Conservation (phyloP, 1,139 yeast genomes). For the Suhomyces bolitotheri region DNA sequence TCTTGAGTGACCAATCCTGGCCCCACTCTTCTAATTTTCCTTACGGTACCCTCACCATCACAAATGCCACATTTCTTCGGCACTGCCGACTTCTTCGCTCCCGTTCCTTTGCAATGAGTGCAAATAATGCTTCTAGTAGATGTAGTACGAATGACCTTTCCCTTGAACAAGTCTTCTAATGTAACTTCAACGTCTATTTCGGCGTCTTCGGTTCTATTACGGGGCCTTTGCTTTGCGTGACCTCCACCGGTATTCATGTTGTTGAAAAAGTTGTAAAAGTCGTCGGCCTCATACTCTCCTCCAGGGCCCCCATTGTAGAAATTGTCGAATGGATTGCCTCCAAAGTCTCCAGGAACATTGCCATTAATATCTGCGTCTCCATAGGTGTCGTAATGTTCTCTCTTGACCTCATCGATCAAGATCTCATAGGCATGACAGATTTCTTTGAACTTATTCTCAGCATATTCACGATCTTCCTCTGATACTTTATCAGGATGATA, state of each 20-base stretch:
- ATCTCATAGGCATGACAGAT: slow-evolving; percentile 78
- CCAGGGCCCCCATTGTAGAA: slow-evolving; percentile 32
- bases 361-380: slow-evolving; percentile 43
- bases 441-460: slow-evolving; percentile 74
- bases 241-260: slow-evolving; percentile 38
- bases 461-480: slow-evolving; percentile 62
- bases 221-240: slow-evolving; percentile 14
- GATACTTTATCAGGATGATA: slow-evolving; percentile 82
- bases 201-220: slow-evolving; percentile 62
- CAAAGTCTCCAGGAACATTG: slow-evolving; percentile 22
- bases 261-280: slow-evolving; percentile 70
- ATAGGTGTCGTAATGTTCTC: slow-evolving; percentile 58
- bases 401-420: slow-evolving; percentile 59
- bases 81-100: slow-evolving; percentile 64
- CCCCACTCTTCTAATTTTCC: slow-evolving; percentile 64
- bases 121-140: slow-evolving; percentile 76
- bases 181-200: slow-evolving; percentile 61
- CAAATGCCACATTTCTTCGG: slow-evolving; percentile 64
- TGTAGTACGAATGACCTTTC: slow-evolving; percentile 75
- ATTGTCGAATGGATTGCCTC: slow-evolving; percentile 45
- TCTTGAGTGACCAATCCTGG: slow-evolving; percentile 76
- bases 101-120: slow-evolving; percentile 69
- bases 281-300: slow-evolving; percentile 56
- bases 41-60: slow-evolving; percentile 67
- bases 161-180: slow-evolving; percentile 76